A percentile compares a stretch with the other conserved stretches of the same genome.
phyloP scores from a whole-genome alignment of 1,139 yeast species.

The Yamadazyma kanchanaburiensis region DNA sequence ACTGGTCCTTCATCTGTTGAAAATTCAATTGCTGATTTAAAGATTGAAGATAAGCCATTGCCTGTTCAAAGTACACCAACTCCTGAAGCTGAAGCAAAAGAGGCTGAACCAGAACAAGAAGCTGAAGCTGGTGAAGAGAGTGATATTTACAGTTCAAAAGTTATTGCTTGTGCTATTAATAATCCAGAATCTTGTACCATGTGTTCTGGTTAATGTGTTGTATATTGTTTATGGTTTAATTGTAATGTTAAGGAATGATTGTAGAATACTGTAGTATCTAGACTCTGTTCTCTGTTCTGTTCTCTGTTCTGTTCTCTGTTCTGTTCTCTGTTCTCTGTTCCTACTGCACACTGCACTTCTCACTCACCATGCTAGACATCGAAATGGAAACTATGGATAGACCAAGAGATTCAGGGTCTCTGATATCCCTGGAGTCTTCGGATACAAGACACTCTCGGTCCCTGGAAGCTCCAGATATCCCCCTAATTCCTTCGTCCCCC shows the following conservation, averaged over 20 bases:
- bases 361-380: too few relatives aligned
- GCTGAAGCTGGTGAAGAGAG: slow-evolving; percentile 17
- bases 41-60: slow-evolving; percentile 21
- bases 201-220: slow-evolving; percentile 99
- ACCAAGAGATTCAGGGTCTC: too few relatives aligned
- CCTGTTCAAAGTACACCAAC: slow-evolving; percentile 14
- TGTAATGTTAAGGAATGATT: slow-evolving; percentile 2
- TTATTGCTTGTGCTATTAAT: slow-evolving; percentile 92
- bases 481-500: too few relatives aligned
- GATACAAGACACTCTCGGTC: too few relatives aligned
- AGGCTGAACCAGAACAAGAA: slow-evolving; percentile 14
- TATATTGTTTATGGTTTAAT: slow-evolving; percentile 1
- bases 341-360: too few relatives aligned
- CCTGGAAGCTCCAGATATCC: too few relatives aligned
- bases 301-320: too few relatives aligned
- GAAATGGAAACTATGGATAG: too few relatives aligned
- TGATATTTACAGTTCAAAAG: slow-evolving; percentile 90
- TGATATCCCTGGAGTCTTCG: too few relatives aligned
- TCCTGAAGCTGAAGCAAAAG: slow-evolving; percentile 16
- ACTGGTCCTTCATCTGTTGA: slow-evolving; percentile 52
- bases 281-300: too few relatives aligned
- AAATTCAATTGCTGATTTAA: slow-evolving; percentile 45
- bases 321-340: too few relatives aligned
- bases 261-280: slow-evolving; percentile 1
- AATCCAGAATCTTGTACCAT: slow-evolving; percentile 97